Evolutionary conservation across 2,329 filamentous ascomycete genomes (phyloP).

Genomic region (Penicillium carneum): DNA sequence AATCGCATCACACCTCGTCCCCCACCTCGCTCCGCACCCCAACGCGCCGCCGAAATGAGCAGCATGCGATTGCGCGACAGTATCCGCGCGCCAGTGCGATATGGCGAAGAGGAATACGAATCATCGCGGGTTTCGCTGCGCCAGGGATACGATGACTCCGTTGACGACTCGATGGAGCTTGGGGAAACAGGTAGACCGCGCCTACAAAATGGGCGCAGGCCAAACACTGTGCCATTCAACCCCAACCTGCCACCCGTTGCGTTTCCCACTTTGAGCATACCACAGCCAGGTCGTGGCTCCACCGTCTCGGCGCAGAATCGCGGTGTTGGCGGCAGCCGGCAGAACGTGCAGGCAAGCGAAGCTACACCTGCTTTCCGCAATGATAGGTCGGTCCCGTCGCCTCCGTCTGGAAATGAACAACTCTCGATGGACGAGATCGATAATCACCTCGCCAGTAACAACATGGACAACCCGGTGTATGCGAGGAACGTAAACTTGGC

Average conservation of each 20-base stretch:
- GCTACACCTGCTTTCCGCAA: background rate
- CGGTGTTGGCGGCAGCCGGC: background rate
- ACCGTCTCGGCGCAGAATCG: background rate
- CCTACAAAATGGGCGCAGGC: conserved; percentile 4
- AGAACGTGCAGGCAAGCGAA: background rate
- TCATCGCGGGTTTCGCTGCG: conserved; percentile 8
- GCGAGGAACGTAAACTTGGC: conserved; percentile 40
- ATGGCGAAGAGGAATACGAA: conserved; percentile 37
- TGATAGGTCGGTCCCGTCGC: background rate
- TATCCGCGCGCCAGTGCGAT: conserved; percentile 42
- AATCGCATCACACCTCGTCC: background rate
- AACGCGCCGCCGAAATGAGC: conserved; percentile 17
- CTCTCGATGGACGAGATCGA: conserved; percentile 22
- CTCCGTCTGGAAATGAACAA: background rate
- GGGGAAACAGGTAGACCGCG: conserved; percentile 1
- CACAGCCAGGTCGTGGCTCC: conserved; percentile 5
- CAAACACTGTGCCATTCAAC: conserved; percentile 39
- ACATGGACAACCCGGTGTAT: conserved; percentile 39
- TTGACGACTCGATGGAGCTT: conserved; percentile 7
- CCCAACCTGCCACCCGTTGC: conserved; percentile 51
- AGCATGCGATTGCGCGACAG: conserved; percentile 45
- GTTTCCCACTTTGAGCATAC: conserved; percentile 50
- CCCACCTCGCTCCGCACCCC: background rate
- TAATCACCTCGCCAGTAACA: conserved; percentile 41
- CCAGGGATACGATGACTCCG: background rate